Base-by-base conservation (phyloP, 345 rosid genomes). In the Populus simonii region DNA sequence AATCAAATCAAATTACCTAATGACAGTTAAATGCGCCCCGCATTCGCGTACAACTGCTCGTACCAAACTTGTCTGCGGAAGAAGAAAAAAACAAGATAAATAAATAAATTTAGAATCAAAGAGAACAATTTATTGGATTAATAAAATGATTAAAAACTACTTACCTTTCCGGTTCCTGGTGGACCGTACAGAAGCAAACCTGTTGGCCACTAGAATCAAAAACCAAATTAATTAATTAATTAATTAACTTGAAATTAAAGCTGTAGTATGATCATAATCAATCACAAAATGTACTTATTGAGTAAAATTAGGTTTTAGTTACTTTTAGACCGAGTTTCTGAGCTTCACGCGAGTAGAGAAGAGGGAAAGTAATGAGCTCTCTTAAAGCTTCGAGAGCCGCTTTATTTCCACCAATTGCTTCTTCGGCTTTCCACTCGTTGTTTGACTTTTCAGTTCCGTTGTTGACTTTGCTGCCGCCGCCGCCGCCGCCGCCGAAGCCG, bases 121-220 rank as follows among this genome's bases (percentile, higher is more conserved):
- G 38, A 66, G n/a, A 33, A 66, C 6, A 66, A 31, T 20, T 7
- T 33, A 39, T 43, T 22, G 55, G 8, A 1, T 9, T 22, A 41
- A 25, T 25, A 13, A 43, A 39, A 71, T 47, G 10, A 45, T 71
- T 22, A 61, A 10, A 59, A 57, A 5, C 8, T 3, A 29, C 23
- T 29, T 84, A 95, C 99, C 97, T 96, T 96, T 47, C 99, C 99
- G 17, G 96, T 92, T 70, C 97, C 98, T 4, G 98, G 98, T 22
- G 97, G 97, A 45, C 99, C 97, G 41, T 92, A 93, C 9, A 95
- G 79, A 68, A 95, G 96, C 85, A 93, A 84, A 73, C 98, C 97
- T 79, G 87, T 86, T 73, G 93, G 93, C 97, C 96, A 93, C 97
- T 92, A 88, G 69, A 82, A 27, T 3, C 33, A 72, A 72, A 72